Evolutionary conservation across 1,284 basidiomycete genomes (phyloP).

Genomic region (Malassezia equina): DNA sequence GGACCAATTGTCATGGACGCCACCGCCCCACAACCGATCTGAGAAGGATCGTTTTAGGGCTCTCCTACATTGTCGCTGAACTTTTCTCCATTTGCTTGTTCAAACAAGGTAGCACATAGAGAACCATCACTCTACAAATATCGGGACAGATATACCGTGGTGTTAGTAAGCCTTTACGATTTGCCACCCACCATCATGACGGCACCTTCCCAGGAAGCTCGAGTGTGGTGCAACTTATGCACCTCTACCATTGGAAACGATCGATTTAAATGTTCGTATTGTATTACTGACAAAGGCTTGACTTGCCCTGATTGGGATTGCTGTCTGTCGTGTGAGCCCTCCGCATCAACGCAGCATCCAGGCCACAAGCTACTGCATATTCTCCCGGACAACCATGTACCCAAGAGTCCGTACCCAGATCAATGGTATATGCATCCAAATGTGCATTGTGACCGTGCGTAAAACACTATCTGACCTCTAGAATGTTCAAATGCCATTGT

Average conservation of each 20-base stretch:
- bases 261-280: neutral
- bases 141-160: too few relatives aligned
- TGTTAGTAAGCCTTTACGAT: neutral
- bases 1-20: neutral
- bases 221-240: conserved; percentile 7
- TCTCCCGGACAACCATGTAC: conserved; percentile 4
- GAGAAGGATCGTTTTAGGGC: too few relatives aligned
- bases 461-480: neutral
- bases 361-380: conserved; percentile 17
- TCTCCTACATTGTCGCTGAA: too few relatives aligned
- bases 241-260: neutral
- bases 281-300: conserved; percentile 4
- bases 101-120: too few relatives aligned
- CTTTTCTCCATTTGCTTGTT: neutral
- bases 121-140: too few relatives aligned
- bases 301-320: conserved; percentile 25
- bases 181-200: neutral
- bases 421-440: conserved; percentile 10
- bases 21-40: neutral
- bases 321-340: conserved; percentile 14
- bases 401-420: neutral
- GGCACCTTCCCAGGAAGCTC: neutral
- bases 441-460: conserved; percentile 18
- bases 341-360: conserved; percentile 13
- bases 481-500: conserved; percentile 13